These are phyloP conservation scores for Macrocybe gigantea DNA, from an alignment of 768 basidiomycete genomes.

Conservation along the genomic window DNA sequence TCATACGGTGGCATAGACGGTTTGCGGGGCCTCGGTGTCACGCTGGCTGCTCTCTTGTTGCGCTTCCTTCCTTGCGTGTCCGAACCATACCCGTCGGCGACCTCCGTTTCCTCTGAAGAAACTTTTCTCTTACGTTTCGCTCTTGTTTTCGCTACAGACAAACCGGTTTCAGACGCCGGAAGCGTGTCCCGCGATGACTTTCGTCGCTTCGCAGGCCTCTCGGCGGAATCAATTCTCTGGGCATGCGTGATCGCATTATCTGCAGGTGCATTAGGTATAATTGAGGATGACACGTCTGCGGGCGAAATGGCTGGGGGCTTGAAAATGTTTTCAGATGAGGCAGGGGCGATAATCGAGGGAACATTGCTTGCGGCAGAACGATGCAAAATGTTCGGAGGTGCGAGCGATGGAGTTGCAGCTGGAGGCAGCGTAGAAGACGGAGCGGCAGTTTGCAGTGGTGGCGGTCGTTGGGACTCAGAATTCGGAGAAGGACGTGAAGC, in stretches of 20 bases:
- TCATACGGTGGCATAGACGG: conserved; percentile 54
- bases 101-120: conserved; percentile 11
- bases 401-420: no score
- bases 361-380: conserved; percentile 9
- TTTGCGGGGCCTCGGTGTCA: conserved; percentile 28
- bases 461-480: no score
- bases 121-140: conserved; percentile 13
- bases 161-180: not conserved
- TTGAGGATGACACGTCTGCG: no score
- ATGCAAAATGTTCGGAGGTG: not conserved
- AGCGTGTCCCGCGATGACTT: not conserved
- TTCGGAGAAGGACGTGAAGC: no score
- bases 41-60: conserved; percentile 19
- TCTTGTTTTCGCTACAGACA: conserved; percentile 2
- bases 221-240: not conserved
- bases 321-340: not conserved
- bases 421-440: no score
- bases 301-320: not conserved
- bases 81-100: conserved; percentile 10
- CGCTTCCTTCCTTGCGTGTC: conserved; percentile 5
- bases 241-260: not conserved
- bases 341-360: not conserved
- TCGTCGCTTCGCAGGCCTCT: not conserved
- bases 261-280: no score
- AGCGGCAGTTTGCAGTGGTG: no score